Base-by-base conservation (phyloP, 2,329 filamentous ascomycete genomes). In the Talaromyces sp. region DNA sequence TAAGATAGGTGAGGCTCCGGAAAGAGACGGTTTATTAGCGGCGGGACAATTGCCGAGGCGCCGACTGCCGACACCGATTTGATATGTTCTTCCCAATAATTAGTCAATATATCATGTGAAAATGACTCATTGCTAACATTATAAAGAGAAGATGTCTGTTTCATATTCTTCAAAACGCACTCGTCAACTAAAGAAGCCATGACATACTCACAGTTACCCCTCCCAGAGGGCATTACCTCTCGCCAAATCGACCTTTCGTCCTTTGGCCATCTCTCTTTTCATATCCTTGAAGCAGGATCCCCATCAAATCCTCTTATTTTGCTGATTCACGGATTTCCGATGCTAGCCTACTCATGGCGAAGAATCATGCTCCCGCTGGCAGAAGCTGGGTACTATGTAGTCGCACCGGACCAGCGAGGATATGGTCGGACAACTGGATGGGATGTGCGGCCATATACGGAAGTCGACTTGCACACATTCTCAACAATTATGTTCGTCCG, bases 301-400 rank as follows among this genome's bases (percentile, higher is more conserved):
- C 69, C 72, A 35, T 70, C 74, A 2, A 59, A 68, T 9, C 85
- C 85, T 1, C 77, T 88, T 10, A 73, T 88, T 11, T 70, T 89
- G 6, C 81, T 88, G 52, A 80, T 83, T 53, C 87, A 88, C 70
- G 87, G 87, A 29, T 90, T 84, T 63, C 87, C 87, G 1, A 87
- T 89, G 68, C 77, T 89, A 1, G 85, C 87, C 27, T 89, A 82
- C 69, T 88, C 86, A 50, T 90, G 87, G 86, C 83, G 87, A 54
- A 84, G 85, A 59, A 74, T 89, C 38, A 79, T 90, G 66, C 79
- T 81, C 7, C 69, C 75, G 0, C 75, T 90, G n/a, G 83, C 86
- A 3, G 71, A 74, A 0, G 77, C 80, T 7, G 86, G 86, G 26
- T 89, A 85, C 72, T 81, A 86, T 67, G 85, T 86, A 57, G 83